Base-by-base conservation (phyloP, 108 stramenopile genomes). In the Skeletonema potamos region DNA sequence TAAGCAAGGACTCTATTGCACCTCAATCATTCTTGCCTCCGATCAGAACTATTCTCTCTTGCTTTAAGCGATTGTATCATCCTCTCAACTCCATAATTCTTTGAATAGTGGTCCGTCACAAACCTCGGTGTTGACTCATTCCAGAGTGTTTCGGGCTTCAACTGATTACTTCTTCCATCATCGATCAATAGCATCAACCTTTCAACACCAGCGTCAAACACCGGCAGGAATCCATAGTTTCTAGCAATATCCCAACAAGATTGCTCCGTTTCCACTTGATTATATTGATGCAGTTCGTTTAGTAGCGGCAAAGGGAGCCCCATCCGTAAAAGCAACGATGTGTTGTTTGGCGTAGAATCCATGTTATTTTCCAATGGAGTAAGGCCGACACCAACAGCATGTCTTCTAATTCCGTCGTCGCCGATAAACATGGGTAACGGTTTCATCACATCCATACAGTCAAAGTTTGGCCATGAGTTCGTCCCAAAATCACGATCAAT, bases 401-500 rank as follows among this genome's bases (percentile, higher is more conserved):
- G 76, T 29, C 76, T 39, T 43, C 76, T 22, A 37, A 73, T 54
- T 10, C 81, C 81, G 30, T 68, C 79, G 2, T 39, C 72, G 1
- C 64, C 76, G 3, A 89, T 64, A 39, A 76, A 85, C 87, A 89
- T 85, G 2, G 74, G 76, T 13, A 86, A 39, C 0, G 87, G 86
- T 32, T 85, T 80, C 86, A 89, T 77, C 0, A 64, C 58, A 4
- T 73, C 68, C 36, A 87, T 79, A n/a, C 62, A 55, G 9, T 82
- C 29, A 79, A 91, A 91, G 44, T 84, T 54, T 73, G 85, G 85
- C 57, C 86, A 83, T 3, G 72, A 57, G 33, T 70, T 84, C 34
- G 57, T 51, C 15, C 87, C 87, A 78, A 88, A 91, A 67, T 91
- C 90, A n/a, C 90, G 77, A 80, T 91, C 90, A 27, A 91, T 66